Evolutionary conservation across 1,139 yeast species (phyloP).

Genomic region (Hyphopichia burtonii): DNA sequence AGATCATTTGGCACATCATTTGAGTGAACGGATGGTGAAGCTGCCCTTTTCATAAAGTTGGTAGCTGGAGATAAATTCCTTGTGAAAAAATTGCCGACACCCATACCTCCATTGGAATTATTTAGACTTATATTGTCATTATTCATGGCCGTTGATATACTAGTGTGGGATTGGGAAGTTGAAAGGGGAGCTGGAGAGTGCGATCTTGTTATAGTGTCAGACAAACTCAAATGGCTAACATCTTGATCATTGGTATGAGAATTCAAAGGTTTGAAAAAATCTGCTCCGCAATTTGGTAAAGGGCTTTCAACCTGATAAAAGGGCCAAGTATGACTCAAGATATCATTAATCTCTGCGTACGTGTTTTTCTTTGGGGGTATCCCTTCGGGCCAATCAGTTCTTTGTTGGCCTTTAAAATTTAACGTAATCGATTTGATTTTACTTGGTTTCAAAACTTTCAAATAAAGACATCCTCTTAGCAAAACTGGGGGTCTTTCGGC

Average conservation of each 20-base stretch:
- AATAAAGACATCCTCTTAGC: slow-evolving; percentile 75
- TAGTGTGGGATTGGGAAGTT: neutral
- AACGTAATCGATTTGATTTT: slow-evolving; percentile 71
- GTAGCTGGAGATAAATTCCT: slow-evolving; percentile 28
- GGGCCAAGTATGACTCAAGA: slow-evolving; percentile 89
- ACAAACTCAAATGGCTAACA: slow-evolving; percentile 32
- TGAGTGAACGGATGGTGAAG: slow-evolving; percentile 28
- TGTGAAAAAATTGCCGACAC: slow-evolving; percentile 23
- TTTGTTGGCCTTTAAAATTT: slow-evolving; percentile 65
- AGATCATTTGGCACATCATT: slow-evolving; percentile 21
- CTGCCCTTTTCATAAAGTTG: slow-evolving; percentile 38
- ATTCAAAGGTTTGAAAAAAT: slow-evolving; percentile 29
- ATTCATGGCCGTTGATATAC: slow-evolving; percentile 5
- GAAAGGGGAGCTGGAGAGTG: slow-evolving; percentile 15
- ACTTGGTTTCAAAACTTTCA: slow-evolving; percentile 71
- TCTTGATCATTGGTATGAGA: slow-evolving; percentile 20
- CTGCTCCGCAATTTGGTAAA: slow-evolving; percentile 55
- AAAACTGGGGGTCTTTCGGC: slow-evolving; percentile 75
- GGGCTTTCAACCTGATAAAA: slow-evolving; percentile 57
- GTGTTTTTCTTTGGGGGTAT: slow-evolving; percentile 84
- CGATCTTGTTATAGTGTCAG: slow-evolving; percentile 19
- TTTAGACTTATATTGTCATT: slow-evolving; percentile 1
- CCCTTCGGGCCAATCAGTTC: slow-evolving; percentile 99
- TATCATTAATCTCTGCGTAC: slow-evolving; percentile 60
- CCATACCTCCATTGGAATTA: slow-evolving; percentile 4